Evolutionary conservation across 345 rosid genomes (phyloP).

Genomic region (Aegle marmelos): DNA sequence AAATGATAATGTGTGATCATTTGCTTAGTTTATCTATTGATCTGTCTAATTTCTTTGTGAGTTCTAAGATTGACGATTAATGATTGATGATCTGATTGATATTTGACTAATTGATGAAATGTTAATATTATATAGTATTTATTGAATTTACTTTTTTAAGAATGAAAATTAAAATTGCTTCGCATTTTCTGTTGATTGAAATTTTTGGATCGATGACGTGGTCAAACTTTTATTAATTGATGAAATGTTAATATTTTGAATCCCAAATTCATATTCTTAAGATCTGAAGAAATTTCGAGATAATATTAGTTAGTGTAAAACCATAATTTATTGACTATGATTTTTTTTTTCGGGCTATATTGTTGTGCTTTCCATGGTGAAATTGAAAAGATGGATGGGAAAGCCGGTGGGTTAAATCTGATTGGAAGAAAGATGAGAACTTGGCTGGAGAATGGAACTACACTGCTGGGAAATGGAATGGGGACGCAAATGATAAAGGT

Average conservation of each 20-base stretch:
- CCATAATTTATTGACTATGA: neutral
- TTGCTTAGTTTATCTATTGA: neutral
- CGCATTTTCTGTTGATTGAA: neutral
- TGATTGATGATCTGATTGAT: neutral
- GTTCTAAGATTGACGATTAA: neutral
- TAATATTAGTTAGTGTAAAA: neutral
- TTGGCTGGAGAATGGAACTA: constrained; percentile 89
- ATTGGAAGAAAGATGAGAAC: constrained; percentile 89
- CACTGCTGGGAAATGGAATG: constrained; percentile 94
- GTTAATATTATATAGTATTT: neutral
- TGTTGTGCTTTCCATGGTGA: neutral
- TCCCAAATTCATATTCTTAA: neutral
- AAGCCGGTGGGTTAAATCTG: constrained; percentile 81
- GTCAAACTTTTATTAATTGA: neutral
- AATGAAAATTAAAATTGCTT: neutral
- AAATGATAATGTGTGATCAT: constrained; percentile 4
- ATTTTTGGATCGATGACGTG: too few species aligned
- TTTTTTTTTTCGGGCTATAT: neutral
- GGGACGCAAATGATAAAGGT: constrained; percentile 90
- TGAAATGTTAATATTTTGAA: neutral
- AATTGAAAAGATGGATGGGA: constrained; percentile 84
- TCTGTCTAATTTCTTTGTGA: neutral
- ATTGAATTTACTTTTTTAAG: neutral
- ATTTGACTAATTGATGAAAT: neutral
- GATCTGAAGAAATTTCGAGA: too few species aligned